phyloP scores from a whole-genome alignment of 192 early-diverging fungal species.

The Podila epicladia region DNA sequence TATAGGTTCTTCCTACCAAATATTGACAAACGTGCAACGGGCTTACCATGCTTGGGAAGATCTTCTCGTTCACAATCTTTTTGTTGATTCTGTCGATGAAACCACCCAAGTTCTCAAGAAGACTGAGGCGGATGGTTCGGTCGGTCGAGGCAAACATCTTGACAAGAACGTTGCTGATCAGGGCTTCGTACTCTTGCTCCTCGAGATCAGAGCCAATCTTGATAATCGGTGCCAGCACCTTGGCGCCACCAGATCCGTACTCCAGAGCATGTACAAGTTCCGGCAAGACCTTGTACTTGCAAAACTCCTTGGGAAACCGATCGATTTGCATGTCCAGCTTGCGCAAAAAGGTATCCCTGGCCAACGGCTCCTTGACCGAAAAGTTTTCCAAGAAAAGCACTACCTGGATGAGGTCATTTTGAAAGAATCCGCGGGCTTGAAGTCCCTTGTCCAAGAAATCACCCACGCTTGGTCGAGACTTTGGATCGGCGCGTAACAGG shows the following conservation, averaged over 20 bases:
- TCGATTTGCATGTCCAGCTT: constrained; percentile 78
- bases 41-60: constrained; percentile 85
- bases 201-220: constrained; percentile 82
- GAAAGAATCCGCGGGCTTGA: constrained; percentile 74
- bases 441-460: constrained; percentile 76
- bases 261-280: constrained; percentile 88
- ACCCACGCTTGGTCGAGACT: constrained; percentile 67
- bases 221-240: constrained; percentile 79
- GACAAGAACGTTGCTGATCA: constrained; percentile 79
- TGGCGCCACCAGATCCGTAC: constrained; percentile 81
- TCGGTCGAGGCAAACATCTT: constrained; percentile 91
- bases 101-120: constrained; percentile 82
- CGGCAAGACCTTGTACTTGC: constrained; percentile 92
- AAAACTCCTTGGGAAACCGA: constrained; percentile 84
- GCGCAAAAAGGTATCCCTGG: constrained; percentile 87
- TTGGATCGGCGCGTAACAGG: constrained; percentile 69
- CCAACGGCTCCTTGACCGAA: constrained; percentile 86
- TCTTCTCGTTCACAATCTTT: constrained; percentile 80
- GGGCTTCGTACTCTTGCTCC: constrained; percentile 76
- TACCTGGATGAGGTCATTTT: constrained; percentile 84
- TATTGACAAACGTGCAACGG: no score
- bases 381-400: constrained; percentile 93
- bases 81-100: constrained; percentile 76
- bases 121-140: constrained; percentile 82
- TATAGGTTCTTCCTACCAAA: no score